These are phyloP conservation scores for Cydonia oblonga DNA, from an alignment of 331 rosid genomes.

Conservation along the genomic window DNA sequence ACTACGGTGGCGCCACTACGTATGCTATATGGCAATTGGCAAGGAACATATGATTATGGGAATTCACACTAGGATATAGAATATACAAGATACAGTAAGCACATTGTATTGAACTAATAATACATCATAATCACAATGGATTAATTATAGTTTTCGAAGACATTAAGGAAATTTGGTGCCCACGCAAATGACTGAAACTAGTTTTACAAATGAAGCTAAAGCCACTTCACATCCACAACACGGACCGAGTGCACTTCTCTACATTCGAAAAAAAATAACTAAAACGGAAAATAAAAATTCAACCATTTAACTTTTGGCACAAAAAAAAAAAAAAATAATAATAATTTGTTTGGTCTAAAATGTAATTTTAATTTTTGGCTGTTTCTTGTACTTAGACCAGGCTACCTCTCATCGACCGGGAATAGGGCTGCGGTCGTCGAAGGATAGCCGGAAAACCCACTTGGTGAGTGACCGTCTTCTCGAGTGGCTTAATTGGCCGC, in stretches of 20 bases:
- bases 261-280: constrained; percentile 5
- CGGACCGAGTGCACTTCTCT: constrained; percentile 59
- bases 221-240: constrained; percentile 56
- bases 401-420: constrained; percentile 42
- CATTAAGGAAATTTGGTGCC: background rate
- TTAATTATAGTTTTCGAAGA: background rate
- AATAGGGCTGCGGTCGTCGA: constrained; percentile 38
- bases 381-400: constrained; percentile 16
- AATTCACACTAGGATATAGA: constrained; percentile 16
- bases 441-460: constrained; percentile 89
- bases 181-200: constrained; percentile 14
- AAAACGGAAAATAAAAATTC: background rate
- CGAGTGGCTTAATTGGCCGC: constrained; percentile 20
- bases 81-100: background rate
- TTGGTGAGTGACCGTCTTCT: constrained; percentile 46
- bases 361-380: background rate
- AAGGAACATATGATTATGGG: constrained; percentile 2
- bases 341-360: background rate
- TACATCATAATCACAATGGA: constrained; percentile 5
- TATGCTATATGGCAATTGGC: constrained; percentile 3
- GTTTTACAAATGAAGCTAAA: constrained; percentile 14
- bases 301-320: constrained; percentile 4
- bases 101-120: background rate
- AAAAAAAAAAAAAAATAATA: too few species aligned
- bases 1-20: constrained; percentile 37